A percentile compares a stretch with the other conserved stretches of the same genome.
These are phyloP conservation scores for Jasminum sambac DNA, from an alignment of 257 asterid genomes.

Conservation along the genomic window DNA sequence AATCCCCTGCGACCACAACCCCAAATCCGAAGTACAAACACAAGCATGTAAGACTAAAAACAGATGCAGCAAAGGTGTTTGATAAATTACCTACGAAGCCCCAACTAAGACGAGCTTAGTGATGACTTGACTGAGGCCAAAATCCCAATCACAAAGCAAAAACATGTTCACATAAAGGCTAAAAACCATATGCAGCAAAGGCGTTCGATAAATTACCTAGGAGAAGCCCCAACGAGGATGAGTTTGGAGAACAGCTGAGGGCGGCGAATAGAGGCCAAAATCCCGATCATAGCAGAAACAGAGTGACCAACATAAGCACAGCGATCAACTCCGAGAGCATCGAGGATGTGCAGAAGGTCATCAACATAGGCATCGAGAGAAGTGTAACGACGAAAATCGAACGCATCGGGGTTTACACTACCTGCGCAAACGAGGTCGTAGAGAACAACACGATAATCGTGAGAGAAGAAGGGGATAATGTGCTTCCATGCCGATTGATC, in stretches of 20 bases:
- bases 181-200: background rate
- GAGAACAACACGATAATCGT: conserved; percentile 66
- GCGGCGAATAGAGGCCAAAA: conserved; percentile 87
- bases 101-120: no score
- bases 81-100: no score
- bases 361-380: conserved; percentile 88
- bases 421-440: conserved; percentile 97
- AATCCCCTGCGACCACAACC: no score
- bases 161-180: no score
- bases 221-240: conserved; percentile 89
- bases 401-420: conserved; percentile 87
- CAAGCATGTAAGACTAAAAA: no score
- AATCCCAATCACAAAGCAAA: no score
- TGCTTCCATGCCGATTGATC: conserved; percentile 96
- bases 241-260: conserved; percentile 86
- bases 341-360: conserved; percentile 73
- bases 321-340: conserved; percentile 52
- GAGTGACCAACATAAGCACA: conserved; percentile 96
- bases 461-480: conserved; percentile 66
- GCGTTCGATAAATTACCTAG: conserved; percentile 54
- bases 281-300: conserved; percentile 89
- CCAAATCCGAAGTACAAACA: no score
- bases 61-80: no score
- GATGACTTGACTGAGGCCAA: no score
- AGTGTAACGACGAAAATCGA: conserved; percentile 82